Evolutionary conservation across 208 protist species (phyloP).

Genomic region (Trypanosoma scelopori): DNA sequence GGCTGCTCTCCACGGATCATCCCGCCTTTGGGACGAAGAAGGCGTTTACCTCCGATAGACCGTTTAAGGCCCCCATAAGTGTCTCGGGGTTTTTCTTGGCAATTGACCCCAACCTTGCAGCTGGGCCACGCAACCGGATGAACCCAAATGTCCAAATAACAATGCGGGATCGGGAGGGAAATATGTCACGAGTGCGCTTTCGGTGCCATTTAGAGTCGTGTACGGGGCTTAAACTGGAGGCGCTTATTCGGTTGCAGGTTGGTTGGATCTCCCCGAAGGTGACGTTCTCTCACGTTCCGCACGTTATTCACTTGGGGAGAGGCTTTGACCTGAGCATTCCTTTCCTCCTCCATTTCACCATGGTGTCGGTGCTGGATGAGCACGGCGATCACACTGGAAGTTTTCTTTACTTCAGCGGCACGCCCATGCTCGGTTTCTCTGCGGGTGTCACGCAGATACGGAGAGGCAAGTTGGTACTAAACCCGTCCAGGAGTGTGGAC

Average conservation of each 20-base stretch:
- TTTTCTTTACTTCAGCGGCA: slow-evolving; percentile 84
- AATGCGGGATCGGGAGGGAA: slow-evolving; percentile 62
- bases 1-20: slow-evolving; percentile 69
- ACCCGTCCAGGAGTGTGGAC: slow-evolving; percentile 66
- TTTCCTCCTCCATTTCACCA: slow-evolving; percentile 79
- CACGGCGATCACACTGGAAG: slow-evolving; percentile 73
- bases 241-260: slow-evolving; percentile 72
- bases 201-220: slow-evolving; percentile 63
- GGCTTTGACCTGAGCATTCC: slow-evolving; percentile 83
- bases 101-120: slow-evolving; percentile 68
- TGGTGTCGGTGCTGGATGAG: slow-evolving; percentile 83
- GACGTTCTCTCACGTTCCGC: slow-evolving; percentile 64
- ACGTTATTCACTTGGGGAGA: slow-evolving; percentile 76
- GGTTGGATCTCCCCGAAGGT: slow-evolving; percentile 87
- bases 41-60: slow-evolving; percentile 43
- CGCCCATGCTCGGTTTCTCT: slow-evolving; percentile 76
- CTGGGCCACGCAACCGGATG: slow-evolving; percentile 55
- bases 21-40: slow-evolving; percentile 64
- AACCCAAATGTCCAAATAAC: slow-evolving; percentile 87
- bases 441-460: slow-evolving; percentile 57
- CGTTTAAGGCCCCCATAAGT: slow-evolving; percentile 62
- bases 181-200: slow-evolving; percentile 75
- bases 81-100: slow-evolving; percentile 85
- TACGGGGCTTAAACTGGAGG: slow-evolving; percentile 73
- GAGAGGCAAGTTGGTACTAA: slow-evolving; percentile 68